Base-by-base conservation (phyloP, 2,329 filamentous ascomycete species). In the Trichoderma sp. region DNA sequence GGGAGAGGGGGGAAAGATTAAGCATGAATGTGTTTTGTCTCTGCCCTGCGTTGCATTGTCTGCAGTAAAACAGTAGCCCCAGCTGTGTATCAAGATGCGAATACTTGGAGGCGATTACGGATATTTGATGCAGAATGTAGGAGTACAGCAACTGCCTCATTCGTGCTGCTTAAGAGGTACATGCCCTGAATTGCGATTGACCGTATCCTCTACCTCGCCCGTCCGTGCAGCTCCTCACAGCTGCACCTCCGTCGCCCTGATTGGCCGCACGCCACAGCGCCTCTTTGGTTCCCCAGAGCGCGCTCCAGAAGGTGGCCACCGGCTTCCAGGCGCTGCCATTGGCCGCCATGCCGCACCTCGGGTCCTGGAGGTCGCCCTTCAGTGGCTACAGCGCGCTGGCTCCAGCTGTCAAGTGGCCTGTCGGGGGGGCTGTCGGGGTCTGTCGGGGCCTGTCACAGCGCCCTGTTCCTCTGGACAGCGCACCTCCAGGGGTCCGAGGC, bases 251-350 rank as follows among this genome's bases (percentile, higher is more conserved):
- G 12, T 1, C 32, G 13, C 30, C 47, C 61, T 71, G 64, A 71
- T 71, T 71, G 70, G 70, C 63, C 53, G 43, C 32, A 71, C 23
- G 68, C 55, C 66, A 34, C 55, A 66, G 61, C 50, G 47, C 59
- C 50, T 39, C 61, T 32, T 34, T 59, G 53, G 47, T 63, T 64
- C 58, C 26, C 47, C 26, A 34, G 26, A 57, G 64, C 59, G 34
- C 39, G 26, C 50, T 64, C 61, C 15, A 57, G 39, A 53, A 34
- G 58, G 57, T 23, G 55, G 53, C 66, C 55, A 47, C 32, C 28
- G 36, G 34, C 28, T 34, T 30, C 30, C 32, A 50, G 12, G 32
- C 61, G 59, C 68, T 47, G 61, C 62, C 26, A 71, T 64, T 65
- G 68, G 59, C 36, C 68, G 50, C 59, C 58, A 70, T 64, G 68